These are phyloP conservation scores for Melocanna baccifera DNA, from an alignment of 176 grass and related monocot species.

Conservation along the genomic window DNA sequence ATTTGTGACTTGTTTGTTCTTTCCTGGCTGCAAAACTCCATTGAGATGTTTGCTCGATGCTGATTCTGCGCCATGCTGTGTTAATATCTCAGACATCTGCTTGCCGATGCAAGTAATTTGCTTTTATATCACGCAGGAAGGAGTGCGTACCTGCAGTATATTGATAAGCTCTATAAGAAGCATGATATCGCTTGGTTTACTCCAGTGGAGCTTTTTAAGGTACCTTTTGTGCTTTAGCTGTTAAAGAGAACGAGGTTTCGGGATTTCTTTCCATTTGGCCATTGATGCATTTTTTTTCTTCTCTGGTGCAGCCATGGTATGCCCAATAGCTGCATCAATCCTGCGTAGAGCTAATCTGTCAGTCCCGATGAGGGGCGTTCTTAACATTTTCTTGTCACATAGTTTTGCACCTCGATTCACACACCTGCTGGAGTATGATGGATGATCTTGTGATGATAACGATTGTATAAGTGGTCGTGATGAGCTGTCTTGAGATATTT, in stretches of 20 bases:
- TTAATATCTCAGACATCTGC: not conserved
- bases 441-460: too few species aligned
- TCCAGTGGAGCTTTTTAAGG: constrained; percentile 95
- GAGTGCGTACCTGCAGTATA: constrained; percentile 68
- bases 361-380: constrained; percentile 62
- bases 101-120: not conserved
- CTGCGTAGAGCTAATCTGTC: constrained; percentile 90
- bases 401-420: not conserved
- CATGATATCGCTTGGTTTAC: constrained; percentile 96
- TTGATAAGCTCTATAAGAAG: constrained; percentile 86
- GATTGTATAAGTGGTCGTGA: too few species aligned
- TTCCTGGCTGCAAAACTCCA: not conserved
- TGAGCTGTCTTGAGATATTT: too few species aligned
- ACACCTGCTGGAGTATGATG: too few species aligned
- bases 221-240: constrained; percentile 30
- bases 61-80: not conserved
- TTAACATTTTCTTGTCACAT: not conserved
- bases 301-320: constrained; percentile 87
- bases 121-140: constrained; percentile 50
- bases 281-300: constrained; percentile 18
- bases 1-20: not conserved
- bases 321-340: constrained; percentile 84
- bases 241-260: not conserved
- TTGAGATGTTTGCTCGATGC: not conserved
- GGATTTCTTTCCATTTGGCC: not conserved